Conservation (phyloP, 2,329 filamentous ascomycete species). For the Didymella keratinophila region DNA sequence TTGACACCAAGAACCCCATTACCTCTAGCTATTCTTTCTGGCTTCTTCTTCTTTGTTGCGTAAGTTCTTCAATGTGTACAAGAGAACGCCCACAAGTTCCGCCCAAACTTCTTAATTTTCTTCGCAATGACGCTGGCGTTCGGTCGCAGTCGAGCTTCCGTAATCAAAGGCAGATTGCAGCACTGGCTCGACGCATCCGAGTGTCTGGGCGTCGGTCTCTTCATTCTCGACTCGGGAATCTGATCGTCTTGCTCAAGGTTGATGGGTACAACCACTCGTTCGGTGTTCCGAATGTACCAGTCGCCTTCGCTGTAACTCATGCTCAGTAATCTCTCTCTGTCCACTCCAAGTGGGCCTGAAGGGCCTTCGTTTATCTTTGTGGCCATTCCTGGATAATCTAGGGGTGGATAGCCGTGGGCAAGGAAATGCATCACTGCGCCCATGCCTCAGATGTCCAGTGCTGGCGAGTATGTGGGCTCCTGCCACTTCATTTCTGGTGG, state of each 20-base stretch:
- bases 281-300: neutral
- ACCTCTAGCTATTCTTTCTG: neutral
- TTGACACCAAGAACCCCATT: neutral
- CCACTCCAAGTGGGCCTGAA: neutral
- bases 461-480: neutral
- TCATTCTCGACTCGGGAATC: neutral
- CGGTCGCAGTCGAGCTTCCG: neutral
- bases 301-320: neutral
- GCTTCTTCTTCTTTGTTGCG: neutral
- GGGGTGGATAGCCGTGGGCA: neutral
- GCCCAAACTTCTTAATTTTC: neutral
- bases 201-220: neutral
- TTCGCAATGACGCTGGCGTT: neutral
- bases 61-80: neutral
- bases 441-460: neutral
- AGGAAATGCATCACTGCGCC: neutral
- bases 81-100: neutral
- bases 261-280: neutral
- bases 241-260: neutral
- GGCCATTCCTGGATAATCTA: neutral
- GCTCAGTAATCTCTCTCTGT: neutral
- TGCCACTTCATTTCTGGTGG: neutral
- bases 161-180: neutral
- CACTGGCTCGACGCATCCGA: neutral
- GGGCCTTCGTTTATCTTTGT: neutral